Evolutionary conservation across 2,329 filamentous ascomycete genomes (phyloP), one percentile per base, ranked within the genome.

Genomic region (Trichophyton verrucosum): DNA sequence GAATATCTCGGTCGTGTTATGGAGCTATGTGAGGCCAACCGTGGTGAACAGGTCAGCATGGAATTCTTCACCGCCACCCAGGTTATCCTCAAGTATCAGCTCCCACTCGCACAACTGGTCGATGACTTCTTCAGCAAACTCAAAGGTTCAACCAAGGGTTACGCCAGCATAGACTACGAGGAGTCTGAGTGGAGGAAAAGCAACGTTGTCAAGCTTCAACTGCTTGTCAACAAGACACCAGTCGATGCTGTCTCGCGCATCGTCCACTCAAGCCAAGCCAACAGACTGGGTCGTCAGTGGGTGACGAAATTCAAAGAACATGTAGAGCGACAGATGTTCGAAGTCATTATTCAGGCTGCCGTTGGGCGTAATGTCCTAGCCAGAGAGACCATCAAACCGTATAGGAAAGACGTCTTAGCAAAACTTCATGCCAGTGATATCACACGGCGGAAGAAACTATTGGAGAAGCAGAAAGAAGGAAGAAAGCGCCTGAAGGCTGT

Each of bases 91-190:
- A 92, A 92, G 68, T 99, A 99, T 72, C 84, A 91, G 59, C 76
- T 99, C 1, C 94, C 94, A 0, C 81, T 96, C 0, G 85, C 91
- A 1, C 89, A 96, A 60, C 80, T 99, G 3, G 94, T 99, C 0
- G 94, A 97, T 67, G 94, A 99, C 74, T 87, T 99, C 70, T 99
- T 99, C 72, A 94, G 94, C 59, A 96, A 95, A 74, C 80, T 99
- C 59, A 99, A 99, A 73, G 89, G 91, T 42, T 82, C 85, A 0
- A 96, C 91, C 60, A 96, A 96, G 72, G 94, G 94, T 9, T 99
- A 99, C 68, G 94, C 94, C 0, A 94, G 88, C 40, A 82, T 99
- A 3, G 94, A 99, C 73, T 99, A 99, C 72, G 94, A 99, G 75
- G 94, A 99, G 68, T 87, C 91, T 0, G 92, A 89, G 0, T 99